Conservation (phyloP, 306 rosid species). For the apple (Malus domestica) region DNA sequence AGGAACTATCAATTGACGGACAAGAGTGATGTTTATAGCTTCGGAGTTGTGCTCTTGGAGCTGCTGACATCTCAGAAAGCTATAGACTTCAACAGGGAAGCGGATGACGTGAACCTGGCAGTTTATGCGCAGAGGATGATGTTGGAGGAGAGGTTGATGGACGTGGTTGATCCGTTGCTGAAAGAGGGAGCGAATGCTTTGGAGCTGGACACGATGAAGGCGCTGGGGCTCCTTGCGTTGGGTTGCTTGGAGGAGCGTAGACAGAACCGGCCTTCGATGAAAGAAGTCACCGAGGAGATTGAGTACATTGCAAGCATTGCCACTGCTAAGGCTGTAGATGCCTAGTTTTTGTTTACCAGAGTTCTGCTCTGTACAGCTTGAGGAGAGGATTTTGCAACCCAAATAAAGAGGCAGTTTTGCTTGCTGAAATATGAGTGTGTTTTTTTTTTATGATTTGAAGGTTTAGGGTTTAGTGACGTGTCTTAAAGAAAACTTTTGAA, state of each 20-base stretch:
- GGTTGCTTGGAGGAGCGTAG: constrained; percentile 76
- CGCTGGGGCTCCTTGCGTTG: constrained; percentile 59
- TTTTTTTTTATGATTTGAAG: too few relatives aligned
- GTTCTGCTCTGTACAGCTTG: background rate
- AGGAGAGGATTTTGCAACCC: background rate
- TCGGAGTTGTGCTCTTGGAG: constrained; percentile 63
- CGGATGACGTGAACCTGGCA: constrained; percentile 77
- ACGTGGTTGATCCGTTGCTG: constrained; percentile 52
- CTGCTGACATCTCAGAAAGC: constrained; percentile 64
- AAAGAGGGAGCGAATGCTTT: constrained; percentile 41
- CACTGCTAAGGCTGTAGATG: constrained; percentile 21
- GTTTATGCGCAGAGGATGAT: constrained; percentile 55
- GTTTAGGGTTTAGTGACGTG: too few relatives aligned
- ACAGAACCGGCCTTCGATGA: constrained; percentile 85
- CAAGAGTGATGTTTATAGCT: constrained; percentile 72
- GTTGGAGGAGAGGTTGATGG: constrained; percentile 49
- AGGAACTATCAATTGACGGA: constrained; percentile 63
- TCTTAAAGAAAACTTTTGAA: too few relatives aligned
- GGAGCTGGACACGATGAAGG: constrained; percentile 71
- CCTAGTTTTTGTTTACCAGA: constrained; percentile 10
- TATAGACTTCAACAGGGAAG: constrained; percentile 52
- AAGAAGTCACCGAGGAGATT: constrained; percentile 65
- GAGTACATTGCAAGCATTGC: constrained; percentile 63
- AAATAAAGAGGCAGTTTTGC: background rate
- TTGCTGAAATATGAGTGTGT: background rate